A percentile compares a stretch with the other conserved stretches of the same genome.
Conservation (phyloP, 805 yeast genomes). For the Yarrowia sp. region DNA sequence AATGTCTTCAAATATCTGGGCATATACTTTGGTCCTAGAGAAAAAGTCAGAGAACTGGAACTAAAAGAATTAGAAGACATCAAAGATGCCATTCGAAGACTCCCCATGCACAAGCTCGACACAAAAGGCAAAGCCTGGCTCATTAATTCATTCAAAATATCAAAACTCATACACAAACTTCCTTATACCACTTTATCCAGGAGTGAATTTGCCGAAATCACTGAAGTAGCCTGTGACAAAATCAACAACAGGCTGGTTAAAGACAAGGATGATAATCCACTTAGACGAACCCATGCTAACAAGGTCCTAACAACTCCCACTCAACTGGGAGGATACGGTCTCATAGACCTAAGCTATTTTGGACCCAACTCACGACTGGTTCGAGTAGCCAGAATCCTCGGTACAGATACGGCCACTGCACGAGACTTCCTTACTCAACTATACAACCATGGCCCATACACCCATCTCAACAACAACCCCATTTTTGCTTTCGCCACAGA, state of each 20-base stretch:
- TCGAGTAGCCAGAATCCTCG: background rate
- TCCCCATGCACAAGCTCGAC: background rate
- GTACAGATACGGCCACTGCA: background rate
- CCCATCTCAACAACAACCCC: background rate
- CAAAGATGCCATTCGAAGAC: background rate
- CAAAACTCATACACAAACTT: background rate
- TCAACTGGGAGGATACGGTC: background rate
- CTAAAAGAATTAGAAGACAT: background rate
- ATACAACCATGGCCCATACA: background rate
- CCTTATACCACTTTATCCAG: background rate
- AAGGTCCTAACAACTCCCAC: background rate
- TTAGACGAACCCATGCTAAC: too few species aligned
- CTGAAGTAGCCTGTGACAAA: background rate
- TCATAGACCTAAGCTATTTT: background rate
- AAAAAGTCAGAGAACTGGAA: background rate
- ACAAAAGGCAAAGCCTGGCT: background rate
- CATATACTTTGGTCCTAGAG: background rate
- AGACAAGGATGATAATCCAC: too few species aligned
- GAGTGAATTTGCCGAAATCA: background rate
- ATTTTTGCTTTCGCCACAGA: background rate
- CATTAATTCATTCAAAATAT: background rate
- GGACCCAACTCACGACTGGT: background rate
- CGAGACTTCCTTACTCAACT: background rate
- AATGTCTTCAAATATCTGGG: background rate
- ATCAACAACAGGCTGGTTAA: background rate